Evolutionary conservation across 345 rosid species (phyloP).

Genomic region (Linum tenue): DNA sequence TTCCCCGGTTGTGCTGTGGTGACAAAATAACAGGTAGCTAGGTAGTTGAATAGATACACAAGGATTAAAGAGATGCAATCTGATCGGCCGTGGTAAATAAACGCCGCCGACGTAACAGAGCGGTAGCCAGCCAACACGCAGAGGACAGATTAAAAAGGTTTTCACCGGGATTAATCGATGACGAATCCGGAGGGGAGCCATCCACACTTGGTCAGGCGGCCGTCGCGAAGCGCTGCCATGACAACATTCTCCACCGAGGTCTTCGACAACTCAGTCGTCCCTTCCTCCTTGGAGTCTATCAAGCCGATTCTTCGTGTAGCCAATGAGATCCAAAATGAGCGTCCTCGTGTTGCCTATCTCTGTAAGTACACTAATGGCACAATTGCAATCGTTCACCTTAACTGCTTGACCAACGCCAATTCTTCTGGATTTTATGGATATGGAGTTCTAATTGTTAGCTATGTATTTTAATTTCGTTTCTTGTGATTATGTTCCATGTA

Average conservation of each 20-base stretch:
- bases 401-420: neutral
- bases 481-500: neutral
- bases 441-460: neutral
- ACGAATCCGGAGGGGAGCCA: neutral
- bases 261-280: conserved; percentile 90
- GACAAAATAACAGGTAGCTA: neutral
- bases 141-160: neutral
- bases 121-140: neutral
- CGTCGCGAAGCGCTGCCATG: conserved; percentile 79
- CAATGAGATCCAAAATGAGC: conserved; percentile 78
- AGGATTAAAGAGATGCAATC: neutral
- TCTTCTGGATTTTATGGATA: neutral
- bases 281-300: conserved; percentile 75
- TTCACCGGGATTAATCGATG: neutral
- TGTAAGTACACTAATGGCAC: neutral
- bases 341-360: conserved; percentile 53
- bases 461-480: neutral
- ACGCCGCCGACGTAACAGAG: neutral
- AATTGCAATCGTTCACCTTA: neutral
- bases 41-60: neutral
- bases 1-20: neutral
- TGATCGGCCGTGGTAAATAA: neutral
- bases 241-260: conserved; percentile 87
- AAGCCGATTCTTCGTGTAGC: conserved; percentile 89
- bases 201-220: conserved; percentile 34